Conservation (phyloP, 768 basidiomycete species). For the Boletus vinaceobasis region DNA sequence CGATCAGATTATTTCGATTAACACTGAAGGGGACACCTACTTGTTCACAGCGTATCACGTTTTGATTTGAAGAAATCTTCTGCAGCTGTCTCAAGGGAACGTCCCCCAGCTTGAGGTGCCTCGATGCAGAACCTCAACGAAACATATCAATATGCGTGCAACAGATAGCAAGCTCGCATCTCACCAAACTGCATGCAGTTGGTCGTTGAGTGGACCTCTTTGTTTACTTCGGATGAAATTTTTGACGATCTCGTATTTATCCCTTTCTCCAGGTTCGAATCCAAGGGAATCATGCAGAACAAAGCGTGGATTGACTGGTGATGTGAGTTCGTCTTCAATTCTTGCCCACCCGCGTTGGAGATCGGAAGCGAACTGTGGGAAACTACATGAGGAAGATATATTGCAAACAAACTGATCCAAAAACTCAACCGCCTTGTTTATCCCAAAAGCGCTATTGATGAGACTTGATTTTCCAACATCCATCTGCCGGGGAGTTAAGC, state of each 20-base stretch:
- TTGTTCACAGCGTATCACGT: not conserved
- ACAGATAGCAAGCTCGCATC: not conserved
- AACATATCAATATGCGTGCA: not conserved
- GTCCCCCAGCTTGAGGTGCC: not conserved
- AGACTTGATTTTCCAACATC: not conserved
- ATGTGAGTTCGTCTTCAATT: not conserved
- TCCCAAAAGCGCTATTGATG: not conserved
- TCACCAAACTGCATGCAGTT: conserved; percentile 1
- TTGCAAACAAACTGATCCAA: not conserved
- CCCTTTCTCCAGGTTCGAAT: not conserved
- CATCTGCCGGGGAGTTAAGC: not conserved
- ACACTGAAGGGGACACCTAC: not conserved
- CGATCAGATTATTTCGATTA: not conserved
- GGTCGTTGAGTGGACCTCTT: not conserved
- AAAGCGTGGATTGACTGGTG: not conserved
- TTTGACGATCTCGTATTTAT: not conserved
- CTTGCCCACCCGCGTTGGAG: not conserved
- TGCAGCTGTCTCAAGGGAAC: not conserved
- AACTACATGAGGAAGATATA: not conserved
- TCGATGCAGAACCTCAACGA: not conserved
- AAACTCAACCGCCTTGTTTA: not conserved
- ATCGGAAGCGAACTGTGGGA: not conserved
- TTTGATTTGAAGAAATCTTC: not conserved
- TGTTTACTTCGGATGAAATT: not conserved
- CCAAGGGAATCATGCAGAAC: conserved; percentile 2